Evolutionary conservation across 2,329 filamentous ascomycete genomes (phyloP).

Genomic region (Dactylonectria estremocensis): DNA sequence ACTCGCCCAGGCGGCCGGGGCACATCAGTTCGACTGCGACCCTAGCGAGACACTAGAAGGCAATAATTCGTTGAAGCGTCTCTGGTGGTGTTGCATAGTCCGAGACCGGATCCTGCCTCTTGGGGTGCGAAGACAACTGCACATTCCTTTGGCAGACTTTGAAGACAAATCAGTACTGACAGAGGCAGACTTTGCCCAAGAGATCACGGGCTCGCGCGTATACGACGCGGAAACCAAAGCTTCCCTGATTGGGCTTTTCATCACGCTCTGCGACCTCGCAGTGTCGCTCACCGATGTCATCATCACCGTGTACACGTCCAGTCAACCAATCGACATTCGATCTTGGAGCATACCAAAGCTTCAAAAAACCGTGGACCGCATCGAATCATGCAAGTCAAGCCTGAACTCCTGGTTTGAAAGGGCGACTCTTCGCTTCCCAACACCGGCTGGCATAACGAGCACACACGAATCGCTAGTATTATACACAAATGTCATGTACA

Average conservation of each 20-base stretch:
- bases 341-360: conserved; percentile 1
- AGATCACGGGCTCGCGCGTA: conserved; percentile 25
- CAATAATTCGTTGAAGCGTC: conserved; percentile 28
- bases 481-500: conserved; percentile 35
- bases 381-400: conserved; percentile 17
- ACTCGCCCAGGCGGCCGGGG: conserved; percentile 27
- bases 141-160: conserved; percentile 27
- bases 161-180: conserved; percentile 2
- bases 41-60: conserved; percentile 2
- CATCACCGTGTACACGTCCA: conserved; percentile 28
- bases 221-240: conserved; percentile 27
- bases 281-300: conserved; percentile 34
- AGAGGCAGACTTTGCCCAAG: conserved; percentile 25
- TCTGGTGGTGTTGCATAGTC: conserved; percentile 40
- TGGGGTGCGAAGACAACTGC: conserved; percentile 30
- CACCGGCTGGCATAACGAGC: conserved; percentile 18
- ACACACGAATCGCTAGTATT: conserved; percentile 23
- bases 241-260: conserved; percentile 27
- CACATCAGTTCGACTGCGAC: conserved; percentile 22
- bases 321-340: background rate
- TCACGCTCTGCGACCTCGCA: conserved; percentile 32
- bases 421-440: conserved; percentile 22
- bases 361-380: background rate
- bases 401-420: conserved; percentile 27
- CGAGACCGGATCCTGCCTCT: conserved; percentile 35